Percentiles rank a stretch among this genome's conserved stretches.
These are phyloP conservation scores for Corinectria fuckeliana DNA, from an alignment of 2,329 filamentous ascomycete genomes.

Conservation along the genomic window DNA sequence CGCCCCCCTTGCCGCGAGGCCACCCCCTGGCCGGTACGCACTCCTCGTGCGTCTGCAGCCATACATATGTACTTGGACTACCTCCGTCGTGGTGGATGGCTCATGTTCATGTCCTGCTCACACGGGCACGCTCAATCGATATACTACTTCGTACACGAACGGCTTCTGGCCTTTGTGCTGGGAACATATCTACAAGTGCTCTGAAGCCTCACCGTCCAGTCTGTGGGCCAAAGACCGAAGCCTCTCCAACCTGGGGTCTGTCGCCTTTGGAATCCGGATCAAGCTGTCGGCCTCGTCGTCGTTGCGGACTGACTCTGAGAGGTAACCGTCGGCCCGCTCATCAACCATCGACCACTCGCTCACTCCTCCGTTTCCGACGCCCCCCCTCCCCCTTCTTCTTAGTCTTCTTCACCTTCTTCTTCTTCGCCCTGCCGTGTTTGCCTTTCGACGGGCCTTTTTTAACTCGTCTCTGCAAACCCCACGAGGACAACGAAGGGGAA, in stretches of 20 bases:
- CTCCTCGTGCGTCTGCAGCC: conserved; percentile 37
- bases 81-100: conserved; percentile 32
- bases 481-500: conserved; percentile 31
- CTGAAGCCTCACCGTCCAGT: too few species aligned
- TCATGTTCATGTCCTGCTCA: conserved; percentile 32
- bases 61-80: conserved; percentile 32
- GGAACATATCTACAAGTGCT: conserved; percentile 26
- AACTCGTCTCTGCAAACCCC: conserved; percentile 33
- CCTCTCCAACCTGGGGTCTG: background rate
- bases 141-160: conserved; percentile 24
- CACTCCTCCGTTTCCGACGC: conserved; percentile 7
- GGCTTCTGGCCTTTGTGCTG: conserved; percentile 35
- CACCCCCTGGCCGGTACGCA: conserved; percentile 36
- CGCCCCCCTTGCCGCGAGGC: conserved; percentile 22
- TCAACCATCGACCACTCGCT: conserved; percentile 6
- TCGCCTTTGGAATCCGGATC: conserved; percentile 6
- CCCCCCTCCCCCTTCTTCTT: background rate
- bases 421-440: conserved; percentile 9
- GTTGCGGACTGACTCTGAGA: conserved; percentile 5
- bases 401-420: background rate
- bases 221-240: conserved; percentile 12
- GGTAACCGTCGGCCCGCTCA: conserved; percentile 9
- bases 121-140: conserved; percentile 29
- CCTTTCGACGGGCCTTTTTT: conserved; percentile 18
- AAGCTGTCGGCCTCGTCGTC: background rate